Evolutionary conservation across 2,329 filamentous ascomycete species (phyloP), one percentile per base, ranked within the genome.

Genomic region (Coniella vitis): DNA sequence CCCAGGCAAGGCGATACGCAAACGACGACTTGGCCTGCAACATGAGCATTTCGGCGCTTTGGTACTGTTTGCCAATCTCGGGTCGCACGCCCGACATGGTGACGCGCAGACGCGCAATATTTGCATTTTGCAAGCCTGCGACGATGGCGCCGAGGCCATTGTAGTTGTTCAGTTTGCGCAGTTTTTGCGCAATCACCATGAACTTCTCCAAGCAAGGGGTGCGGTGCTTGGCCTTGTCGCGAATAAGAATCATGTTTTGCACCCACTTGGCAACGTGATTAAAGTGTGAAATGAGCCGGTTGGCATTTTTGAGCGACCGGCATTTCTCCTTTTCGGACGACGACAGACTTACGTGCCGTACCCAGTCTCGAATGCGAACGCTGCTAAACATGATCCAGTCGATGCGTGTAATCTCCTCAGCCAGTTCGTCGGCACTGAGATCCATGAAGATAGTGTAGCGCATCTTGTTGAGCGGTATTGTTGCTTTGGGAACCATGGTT

Each of bases 301-400:
- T 90, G 46, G 97, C 89, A 61, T 95, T 91, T 52, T 84, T 81
- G 58, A 96, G 73, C 58, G 81, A 85, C 62, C 80, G 84, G 63
- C 84, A 88, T 58, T 82, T 84, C 60, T 87, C 84, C 65, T 87
- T 87, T 51, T 86, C 78, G 38, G 83, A 75, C 1, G 76, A 61
- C 0, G 84, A 81, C 40, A 96, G 71, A 60, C 84, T 93, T 55
- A 96, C 90, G 62, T 96, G 87, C 4, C 93, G 86, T 37, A 97
- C 86, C 42, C 97, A 81, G 66, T 98, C 93, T 51, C 93, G 87
- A 48, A 95, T 87, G 21, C 89, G 83, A 54, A 97, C 95, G 1
- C 90, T 90, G 45, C 87, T 94, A 65, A 96, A 97, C 86, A 97
- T 93, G 65, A 94, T 83, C 91, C 91, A 97, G 68, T 98, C 93